A percentile compares a stretch with the other conserved stretches of the same genome.
Conservation (phyloP, 1,284 basidiomycete genomes). For the Xanthoconium separans region DNA sequence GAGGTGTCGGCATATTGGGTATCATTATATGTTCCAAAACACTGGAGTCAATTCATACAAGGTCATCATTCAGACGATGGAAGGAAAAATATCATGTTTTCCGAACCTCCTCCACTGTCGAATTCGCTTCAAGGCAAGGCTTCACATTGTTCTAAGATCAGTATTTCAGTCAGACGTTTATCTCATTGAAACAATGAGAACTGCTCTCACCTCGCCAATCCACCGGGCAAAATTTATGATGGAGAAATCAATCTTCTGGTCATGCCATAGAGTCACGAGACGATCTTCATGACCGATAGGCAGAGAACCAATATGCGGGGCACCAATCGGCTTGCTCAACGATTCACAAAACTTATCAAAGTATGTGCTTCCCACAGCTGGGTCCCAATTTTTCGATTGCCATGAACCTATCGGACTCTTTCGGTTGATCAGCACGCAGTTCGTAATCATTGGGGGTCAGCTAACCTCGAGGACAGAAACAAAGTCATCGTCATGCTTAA, state of each 20-base stretch:
- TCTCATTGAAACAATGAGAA: not conserved
- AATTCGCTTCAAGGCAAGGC: constrained; percentile 48
- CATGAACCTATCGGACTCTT: constrained; percentile 50
- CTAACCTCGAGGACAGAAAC: constrained; percentile 62
- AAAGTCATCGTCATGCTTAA: constrained; percentile 80
- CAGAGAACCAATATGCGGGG: constrained; percentile 26
- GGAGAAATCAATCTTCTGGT: constrained; percentile 51
- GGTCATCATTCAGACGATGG: not conserved
- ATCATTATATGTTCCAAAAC: constrained; percentile 83
- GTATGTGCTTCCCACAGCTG: constrained; percentile 53
- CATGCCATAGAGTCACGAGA: constrained; percentile 42
- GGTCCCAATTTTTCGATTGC: constrained; percentile 79
- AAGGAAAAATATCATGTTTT: not conserved
- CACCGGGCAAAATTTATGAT: constrained; percentile 77
- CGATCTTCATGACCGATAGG: constrained; percentile 45
- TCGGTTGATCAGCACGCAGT: constrained; percentile 1
- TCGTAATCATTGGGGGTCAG: not conserved
- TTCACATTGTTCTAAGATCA: constrained; percentile 57
- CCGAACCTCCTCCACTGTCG: constrained; percentile 60
- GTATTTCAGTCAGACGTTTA: not conserved
- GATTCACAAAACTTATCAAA: constrained; percentile 76
- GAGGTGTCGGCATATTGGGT: constrained; percentile 60
- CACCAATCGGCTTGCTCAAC: constrained; percentile 48
- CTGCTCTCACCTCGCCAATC: constrained; percentile 59
- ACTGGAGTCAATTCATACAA: constrained; percentile 44